Base-by-base conservation (phyloP, 179 eudicot genomes). In the Beta corolliflora region DNA sequence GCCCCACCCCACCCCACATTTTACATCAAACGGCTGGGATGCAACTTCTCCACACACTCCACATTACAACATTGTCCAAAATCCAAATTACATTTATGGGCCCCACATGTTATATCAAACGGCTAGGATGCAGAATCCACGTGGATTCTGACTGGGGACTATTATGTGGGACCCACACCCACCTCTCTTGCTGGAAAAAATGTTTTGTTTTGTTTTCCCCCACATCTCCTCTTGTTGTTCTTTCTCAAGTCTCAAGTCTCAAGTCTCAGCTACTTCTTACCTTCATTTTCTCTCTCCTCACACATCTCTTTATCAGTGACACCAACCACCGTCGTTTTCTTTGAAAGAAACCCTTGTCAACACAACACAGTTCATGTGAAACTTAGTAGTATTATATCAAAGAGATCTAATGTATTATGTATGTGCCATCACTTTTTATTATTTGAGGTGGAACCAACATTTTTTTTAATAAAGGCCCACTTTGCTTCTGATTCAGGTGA, bases 401-500 rank as follows among this genome's bases (percentile, higher is more conserved):
- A 79, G 78, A 82, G 91, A 89, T 88, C 93, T 86, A 81, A 81
- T 36, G 61, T 63, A 6, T 3, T 19, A 1, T 15, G 5, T 60
- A 21, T 67, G 23, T 2, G 21, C 9, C 48, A 12, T 23, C 21
- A 54, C 52, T 72, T 19, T 81, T 60, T 77, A 74, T 52, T 60
- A 29, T 64, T 54, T 80, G 81, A 65, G 83, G 86, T 78, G 84
- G 71, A 76, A 81, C 60, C 73, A 81, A 73, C 60, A 72, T 10
- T 5, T 18, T 63, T 15, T 80, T n/a, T 7, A n/a, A n/a, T 41
- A 77, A 60, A 71, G 53, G 52, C 82, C 90, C 75, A 82, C 82
- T 83, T 90, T 88, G 87, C 88, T 83, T 88, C 88, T 84, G 87
- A 89, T 93, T 94, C 92, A 94, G 97, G 93, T 91, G 92, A 91